Base-by-base conservation (phyloP, 148 eudicot genomes). In the Dysphania ambrosioides region DNA sequence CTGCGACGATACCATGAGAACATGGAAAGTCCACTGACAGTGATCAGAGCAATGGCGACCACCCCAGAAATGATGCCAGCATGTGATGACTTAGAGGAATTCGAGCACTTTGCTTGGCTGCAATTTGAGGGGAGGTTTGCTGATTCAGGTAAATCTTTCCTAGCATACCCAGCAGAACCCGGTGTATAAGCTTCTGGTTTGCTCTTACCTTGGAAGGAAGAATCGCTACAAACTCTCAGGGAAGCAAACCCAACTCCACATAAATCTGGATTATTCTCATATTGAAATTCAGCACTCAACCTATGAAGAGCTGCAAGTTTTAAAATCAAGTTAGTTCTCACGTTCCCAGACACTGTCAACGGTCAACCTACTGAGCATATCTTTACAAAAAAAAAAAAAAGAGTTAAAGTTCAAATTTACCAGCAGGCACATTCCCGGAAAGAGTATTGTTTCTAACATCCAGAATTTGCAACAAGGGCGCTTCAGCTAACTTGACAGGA, bases 401-500 rank as follows among this genome's bases (percentile, higher is more conserved):
- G 27, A 65, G 71, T 26, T 59, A 38, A 35, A 66, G 61, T 51
- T 47, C 13, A 44, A 21, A 57, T 75, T n/a, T 90, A 90, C 98
- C 98, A 80, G 81, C 59, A 44, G 98, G 96, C n/a, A 93, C 93
- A 78, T 79, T 85, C 73, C 98, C 98, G 27, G 98, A 90, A 31
- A 93, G 92, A 49, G 87, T 73, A 77, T 93, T 93, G 55, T 93
- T 90, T 58, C 86, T 78, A 76, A 93, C 75, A 64, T 93, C 93
- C 29, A 93, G 81, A 65, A 91, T 83, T 75, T 85, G 68, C 65
- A 93, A 83, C 76, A 69, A 60, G 34, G 88, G 94, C 18, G 88
- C 81, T 57, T 86, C 83, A 19, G 97, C 90, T 84, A 93, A 41
- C 75, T 84, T 93, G 55, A 76, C 76, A 23, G 98, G 98, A 76